These are phyloP conservation scores for Podaxis mareebaensis DNA, from an alignment of 768 basidiomycete genomes.

Conservation along the genomic window DNA sequence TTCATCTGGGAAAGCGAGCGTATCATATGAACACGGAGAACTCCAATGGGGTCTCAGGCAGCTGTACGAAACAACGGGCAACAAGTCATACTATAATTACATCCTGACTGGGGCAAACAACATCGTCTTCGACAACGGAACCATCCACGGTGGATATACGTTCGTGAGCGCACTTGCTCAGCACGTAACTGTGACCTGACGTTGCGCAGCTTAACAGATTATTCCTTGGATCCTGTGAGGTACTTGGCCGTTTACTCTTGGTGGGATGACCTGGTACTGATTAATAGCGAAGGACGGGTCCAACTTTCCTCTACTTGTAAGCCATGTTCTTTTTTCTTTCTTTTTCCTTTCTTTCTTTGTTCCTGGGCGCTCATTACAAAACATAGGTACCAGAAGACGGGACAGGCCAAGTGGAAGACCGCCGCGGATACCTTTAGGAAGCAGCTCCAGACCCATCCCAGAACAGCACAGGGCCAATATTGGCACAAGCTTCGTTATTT, in stretches of 20 bases:
- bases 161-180: slow-evolving; percentile 21
- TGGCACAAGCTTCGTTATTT: slow-evolving; percentile 45
- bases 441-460: slow-evolving; percentile 42
- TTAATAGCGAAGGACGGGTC: slow-evolving; percentile 33
- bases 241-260: slow-evolving; percentile 8
- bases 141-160: slow-evolving; percentile 39
- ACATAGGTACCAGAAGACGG: slow-evolving; percentile 34
- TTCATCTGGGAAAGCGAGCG: slow-evolving; percentile 30
- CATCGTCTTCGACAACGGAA: slow-evolving; percentile 39
- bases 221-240: slow-evolving; percentile 38
- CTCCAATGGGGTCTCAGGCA: slow-evolving; percentile 40
- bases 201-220: slow-evolving; percentile 29
- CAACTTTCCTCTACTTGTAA: slow-evolving; percentile 39
- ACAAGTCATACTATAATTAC: slow-evolving; percentile 42
- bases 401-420: slow-evolving; percentile 39
- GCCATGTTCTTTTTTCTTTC: slow-evolving; percentile 10
- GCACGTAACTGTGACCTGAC: background rate
- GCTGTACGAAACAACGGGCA: slow-evolving; percentile 41
- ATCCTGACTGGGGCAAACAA: slow-evolving; percentile 39
- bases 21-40: slow-evolving; percentile 42
- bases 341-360: background rate
- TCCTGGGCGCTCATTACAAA: background rate
- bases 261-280: background rate
- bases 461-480: slow-evolving; percentile 45
- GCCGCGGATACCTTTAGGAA: slow-evolving; percentile 39